phyloP scores from a whole-genome alignment of 257 asterid species.

The Rauvolfia tetraphylla region DNA sequence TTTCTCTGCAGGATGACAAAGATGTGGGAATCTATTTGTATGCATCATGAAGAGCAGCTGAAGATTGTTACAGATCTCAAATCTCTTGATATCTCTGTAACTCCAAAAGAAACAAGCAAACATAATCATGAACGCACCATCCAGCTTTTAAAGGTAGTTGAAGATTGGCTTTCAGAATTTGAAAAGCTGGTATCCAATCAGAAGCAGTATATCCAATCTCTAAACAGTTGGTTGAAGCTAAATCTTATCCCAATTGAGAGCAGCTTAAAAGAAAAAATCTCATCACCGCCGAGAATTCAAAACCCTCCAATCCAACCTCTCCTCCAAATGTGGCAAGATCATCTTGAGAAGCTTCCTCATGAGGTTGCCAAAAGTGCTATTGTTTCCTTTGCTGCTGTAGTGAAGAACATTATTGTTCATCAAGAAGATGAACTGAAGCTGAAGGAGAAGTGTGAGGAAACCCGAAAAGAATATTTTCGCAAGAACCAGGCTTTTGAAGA shows the following conservation, averaged over 20 bases:
- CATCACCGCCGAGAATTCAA: conserved; percentile 58
- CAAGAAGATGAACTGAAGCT: conserved; percentile 90
- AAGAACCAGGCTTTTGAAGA: conserved; percentile 78
- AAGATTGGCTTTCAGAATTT: conserved; percentile 71
- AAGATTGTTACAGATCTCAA: conserved; percentile 59
- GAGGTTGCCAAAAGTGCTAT: conserved; percentile 82
- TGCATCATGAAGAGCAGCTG: conserved; percentile 67
- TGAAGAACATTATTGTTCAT: conserved; percentile 64
- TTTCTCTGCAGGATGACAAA: conserved; percentile 65
- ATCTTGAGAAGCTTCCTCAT: conserved; percentile 87
- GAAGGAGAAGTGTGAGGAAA: conserved; percentile 83
- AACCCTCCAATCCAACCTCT: conserved; percentile 76
- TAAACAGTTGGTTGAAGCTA: conserved; percentile 77
- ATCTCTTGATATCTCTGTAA: conserved; percentile 55
- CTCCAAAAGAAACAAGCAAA: conserved; percentile 67
- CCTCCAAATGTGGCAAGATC: conserved; percentile 78
- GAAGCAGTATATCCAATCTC: conserved; percentile 53
- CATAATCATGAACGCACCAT: conserved; percentile 78
- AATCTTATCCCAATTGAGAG: conserved; percentile 85
- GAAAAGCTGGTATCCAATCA: conserved; percentile 71
- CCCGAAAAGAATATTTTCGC: conserved; percentile 64
- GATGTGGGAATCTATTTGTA: conserved; percentile 87
- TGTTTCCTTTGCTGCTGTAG: conserved; percentile 73
- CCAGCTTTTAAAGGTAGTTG: conserved; percentile 63
- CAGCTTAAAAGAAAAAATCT: conserved; percentile 60